phyloP scores from a whole-genome alignment of 805 yeast species.

The Citeromyces nyonsensis region DNA sequence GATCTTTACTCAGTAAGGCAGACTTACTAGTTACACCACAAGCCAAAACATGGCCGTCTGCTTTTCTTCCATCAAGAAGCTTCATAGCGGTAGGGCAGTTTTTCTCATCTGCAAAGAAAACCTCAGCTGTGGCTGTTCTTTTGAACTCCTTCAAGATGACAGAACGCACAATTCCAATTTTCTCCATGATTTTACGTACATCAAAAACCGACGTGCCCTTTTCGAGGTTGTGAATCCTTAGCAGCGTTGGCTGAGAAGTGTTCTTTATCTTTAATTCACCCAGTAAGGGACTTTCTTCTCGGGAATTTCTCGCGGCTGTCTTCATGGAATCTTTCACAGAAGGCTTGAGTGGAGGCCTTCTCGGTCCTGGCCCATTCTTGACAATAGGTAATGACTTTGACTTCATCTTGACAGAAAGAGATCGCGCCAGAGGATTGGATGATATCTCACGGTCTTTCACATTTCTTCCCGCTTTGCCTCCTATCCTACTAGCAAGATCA shows the following conservation, averaged over 20 bases:
- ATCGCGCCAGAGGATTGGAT: neutral
- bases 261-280: slow-evolving; percentile 8
- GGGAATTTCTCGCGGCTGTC: too few relatives aligned
- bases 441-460: slow-evolving; percentile 1
- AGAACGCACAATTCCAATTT: slow-evolving; percentile 8
- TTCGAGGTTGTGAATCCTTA: slow-evolving; percentile 14
- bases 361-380: neutral
- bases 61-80: slow-evolving; percentile 23
- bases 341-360: neutral
- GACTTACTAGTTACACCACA: neutral
- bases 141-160: slow-evolving; percentile 11
- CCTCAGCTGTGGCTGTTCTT: slow-evolving; percentile 21
- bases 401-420: neutral
- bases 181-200: slow-evolving; percentile 10
- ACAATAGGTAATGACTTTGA: neutral
- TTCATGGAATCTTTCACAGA: too few relatives aligned
- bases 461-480: neutral
- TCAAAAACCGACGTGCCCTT: slow-evolving; percentile 15
- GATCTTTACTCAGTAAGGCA: too few relatives aligned
- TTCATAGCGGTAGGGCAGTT: slow-evolving; percentile 14
- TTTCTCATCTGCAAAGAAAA: slow-evolving; percentile 13
- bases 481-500: neutral
- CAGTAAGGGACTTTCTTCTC: slow-evolving; percentile 1
- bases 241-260: slow-evolving; percentile 8
- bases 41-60: slow-evolving; percentile 23